A percentile compares a stretch with the other conserved stretches of the same genome.
phyloP scores from a whole-genome alignment of 345 rosid genomes.

The Cardamine chenopodiifolia region DNA sequence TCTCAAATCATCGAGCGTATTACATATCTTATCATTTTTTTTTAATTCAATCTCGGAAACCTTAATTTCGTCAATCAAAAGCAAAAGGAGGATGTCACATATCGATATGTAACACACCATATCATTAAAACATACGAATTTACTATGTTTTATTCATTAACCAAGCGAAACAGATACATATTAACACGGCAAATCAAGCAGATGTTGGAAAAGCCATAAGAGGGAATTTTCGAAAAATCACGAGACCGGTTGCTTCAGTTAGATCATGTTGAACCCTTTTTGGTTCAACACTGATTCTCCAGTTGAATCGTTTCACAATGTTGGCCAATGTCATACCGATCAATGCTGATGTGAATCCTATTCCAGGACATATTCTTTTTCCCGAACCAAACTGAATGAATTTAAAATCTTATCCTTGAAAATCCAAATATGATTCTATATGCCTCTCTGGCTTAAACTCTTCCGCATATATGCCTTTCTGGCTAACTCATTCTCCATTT shows the following conservation, averaged over 20 bases:
- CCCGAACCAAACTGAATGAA: neutral
- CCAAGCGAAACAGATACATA: neutral
- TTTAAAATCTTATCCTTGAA: neutral
- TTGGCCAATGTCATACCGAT: constrained; percentile 18
- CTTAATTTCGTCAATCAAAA: too few relatives aligned
- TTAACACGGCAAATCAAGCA: neutral
- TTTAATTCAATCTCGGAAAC: too few relatives aligned
- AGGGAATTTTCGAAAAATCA: constrained; percentile 10
- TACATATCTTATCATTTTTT: too few relatives aligned
- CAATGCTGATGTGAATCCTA: neutral
- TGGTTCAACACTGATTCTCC: neutral
- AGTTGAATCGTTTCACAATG: constrained; percentile 15
- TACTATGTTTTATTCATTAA: neutral
- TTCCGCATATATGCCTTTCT: neutral
- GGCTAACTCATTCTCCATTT: too few relatives aligned
- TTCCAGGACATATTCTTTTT: neutral
- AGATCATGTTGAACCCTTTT: neutral
- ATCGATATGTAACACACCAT: neutral
- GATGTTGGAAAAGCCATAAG: constrained; percentile 14
- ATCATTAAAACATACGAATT: neutral
- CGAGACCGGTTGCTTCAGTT: constrained; percentile 15
- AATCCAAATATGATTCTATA: neutral
- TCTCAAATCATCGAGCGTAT: too few relatives aligned
- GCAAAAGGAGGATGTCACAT: too few relatives aligned
- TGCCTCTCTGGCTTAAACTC: neutral